Evolutionary conservation across 192 early-diverging fungal species (phyloP).

Genomic region (Entomortierella lignicola): DNA sequence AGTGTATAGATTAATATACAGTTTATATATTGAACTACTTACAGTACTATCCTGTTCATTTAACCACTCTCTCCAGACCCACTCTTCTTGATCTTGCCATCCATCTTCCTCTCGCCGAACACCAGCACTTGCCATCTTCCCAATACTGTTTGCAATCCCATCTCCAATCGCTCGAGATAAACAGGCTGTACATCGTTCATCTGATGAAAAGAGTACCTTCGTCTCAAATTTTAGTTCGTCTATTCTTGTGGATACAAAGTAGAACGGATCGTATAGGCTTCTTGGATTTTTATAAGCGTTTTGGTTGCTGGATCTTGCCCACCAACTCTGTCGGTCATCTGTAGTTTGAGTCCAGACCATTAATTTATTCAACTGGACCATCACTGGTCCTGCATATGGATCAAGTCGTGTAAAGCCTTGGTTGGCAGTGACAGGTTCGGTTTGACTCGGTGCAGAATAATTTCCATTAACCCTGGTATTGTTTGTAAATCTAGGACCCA

Average conservation of each 20-base stretch:
- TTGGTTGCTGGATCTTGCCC: background rate
- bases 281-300: background rate
- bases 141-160: slow-evolving; percentile 6
- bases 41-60: slow-evolving; percentile 43
- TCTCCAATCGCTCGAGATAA: slow-evolving; percentile 26
- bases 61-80: slow-evolving; percentile 42
- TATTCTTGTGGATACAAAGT: background rate
- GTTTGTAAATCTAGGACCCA: background rate
- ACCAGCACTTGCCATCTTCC: background rate
- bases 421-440: background rate
- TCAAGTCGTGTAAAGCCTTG: background rate
- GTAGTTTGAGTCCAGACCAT: slow-evolving; percentile 12
- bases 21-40: too few relatives aligned
- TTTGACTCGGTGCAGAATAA: too few relatives aligned
- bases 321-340: background rate
- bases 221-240: slow-evolving; percentile 15
- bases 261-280: background rate
- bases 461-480: background rate
- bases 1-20: too few relatives aligned
- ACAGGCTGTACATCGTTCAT: slow-evolving; percentile 20
- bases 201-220: slow-evolving; percentile 22
- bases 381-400: slow-evolving; percentile 29
- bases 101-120: slow-evolving; percentile 27
- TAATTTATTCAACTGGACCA: slow-evolving; percentile 12
- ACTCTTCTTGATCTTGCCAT: slow-evolving; percentile 28